phyloP scores from a whole-genome alignment of 1,139 yeast species.

The Diutina ranongensis region DNA sequence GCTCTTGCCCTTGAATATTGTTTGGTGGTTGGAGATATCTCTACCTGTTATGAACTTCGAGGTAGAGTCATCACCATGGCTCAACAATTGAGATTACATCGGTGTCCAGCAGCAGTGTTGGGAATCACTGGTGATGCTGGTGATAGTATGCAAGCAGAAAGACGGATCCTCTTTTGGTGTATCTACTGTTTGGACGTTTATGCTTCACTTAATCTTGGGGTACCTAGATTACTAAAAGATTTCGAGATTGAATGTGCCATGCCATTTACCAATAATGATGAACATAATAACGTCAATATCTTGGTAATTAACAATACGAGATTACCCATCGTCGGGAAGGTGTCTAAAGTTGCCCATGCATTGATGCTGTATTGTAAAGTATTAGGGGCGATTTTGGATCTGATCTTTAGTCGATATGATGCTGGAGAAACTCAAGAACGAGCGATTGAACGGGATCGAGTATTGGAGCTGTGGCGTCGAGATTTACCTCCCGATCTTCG shows the following conservation, averaged over 20 bases:
- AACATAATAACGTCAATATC: constrained; percentile 37
- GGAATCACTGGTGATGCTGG: constrained; percentile 37
- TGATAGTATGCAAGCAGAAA: constrained; percentile 60
- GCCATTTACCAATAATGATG: constrained; percentile 44
- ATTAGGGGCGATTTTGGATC: constrained; percentile 62
- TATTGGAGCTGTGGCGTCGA: constrained; percentile 69
- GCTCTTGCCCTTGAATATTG: constrained; percentile 63
- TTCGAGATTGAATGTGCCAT: constrained; percentile 78
- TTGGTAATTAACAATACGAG: constrained; percentile 47
- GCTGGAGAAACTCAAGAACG: constrained; percentile 20
- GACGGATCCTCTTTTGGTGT: constrained; percentile 79
- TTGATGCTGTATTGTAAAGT: constrained; percentile 64
- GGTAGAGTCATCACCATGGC: constrained; percentile 76
- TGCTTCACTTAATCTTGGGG: constrained; percentile 67
- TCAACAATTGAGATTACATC: constrained; percentile 72
- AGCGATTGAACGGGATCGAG: constrained; percentile 48
- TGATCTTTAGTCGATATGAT: constrained; percentile 41
- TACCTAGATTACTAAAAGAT: constrained; percentile 69
- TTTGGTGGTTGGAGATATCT: constrained; percentile 60
- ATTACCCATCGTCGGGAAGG: constrained; percentile 58
- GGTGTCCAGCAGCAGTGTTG: constrained; percentile 79
- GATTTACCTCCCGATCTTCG: constrained; percentile 51
- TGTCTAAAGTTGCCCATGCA: constrained; percentile 48
- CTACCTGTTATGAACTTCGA: constrained; percentile 63
- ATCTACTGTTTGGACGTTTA: constrained; percentile 69